A percentile compares a stretch with the other conserved stretches of the same genome.
Evolutionary conservation across 306 rosid genomes (phyloP).

Genomic region (Herpetospermum pedunculosum): DNA sequence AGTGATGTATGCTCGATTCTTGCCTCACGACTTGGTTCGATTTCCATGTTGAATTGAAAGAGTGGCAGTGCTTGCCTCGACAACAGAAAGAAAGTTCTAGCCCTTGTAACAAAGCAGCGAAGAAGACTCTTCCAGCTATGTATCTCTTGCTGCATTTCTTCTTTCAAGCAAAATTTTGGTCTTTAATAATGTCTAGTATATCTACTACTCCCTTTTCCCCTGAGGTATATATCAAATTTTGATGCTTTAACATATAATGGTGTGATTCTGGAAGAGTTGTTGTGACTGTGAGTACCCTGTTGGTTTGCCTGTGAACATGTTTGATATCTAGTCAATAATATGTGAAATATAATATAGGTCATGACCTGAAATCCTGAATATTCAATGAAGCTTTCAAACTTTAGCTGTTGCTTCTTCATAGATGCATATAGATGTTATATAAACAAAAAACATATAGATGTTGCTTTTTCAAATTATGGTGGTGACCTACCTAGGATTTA

Average conservation of each 20-base stretch:
- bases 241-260: background rate
- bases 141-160: background rate
- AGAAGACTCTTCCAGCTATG: constrained; percentile 16
- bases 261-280: background rate
- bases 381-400: background rate
- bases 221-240: constrained; percentile 9
- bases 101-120: background rate
- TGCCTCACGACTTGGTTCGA: background rate
- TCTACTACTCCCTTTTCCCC: background rate
- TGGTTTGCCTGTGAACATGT: background rate
- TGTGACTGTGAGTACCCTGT: background rate
- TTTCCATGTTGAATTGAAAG: constrained; percentile 2
- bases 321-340: background rate
- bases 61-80: constrained; percentile 15
- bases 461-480: too few species aligned
- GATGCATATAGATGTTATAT: background rate
- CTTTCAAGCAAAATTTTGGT: constrained; percentile 4
- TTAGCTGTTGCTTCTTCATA: background rate
- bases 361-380: background rate
- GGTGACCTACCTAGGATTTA: too few species aligned
- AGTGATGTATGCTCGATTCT: constrained; percentile 21
- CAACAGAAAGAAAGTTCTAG: constrained; percentile 13
- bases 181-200: background rate
- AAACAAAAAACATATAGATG: too few species aligned
- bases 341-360: background rate